Conservation (phyloP, 2,329 filamentous ascomycete genomes). For the Penicillium sp. region DNA sequence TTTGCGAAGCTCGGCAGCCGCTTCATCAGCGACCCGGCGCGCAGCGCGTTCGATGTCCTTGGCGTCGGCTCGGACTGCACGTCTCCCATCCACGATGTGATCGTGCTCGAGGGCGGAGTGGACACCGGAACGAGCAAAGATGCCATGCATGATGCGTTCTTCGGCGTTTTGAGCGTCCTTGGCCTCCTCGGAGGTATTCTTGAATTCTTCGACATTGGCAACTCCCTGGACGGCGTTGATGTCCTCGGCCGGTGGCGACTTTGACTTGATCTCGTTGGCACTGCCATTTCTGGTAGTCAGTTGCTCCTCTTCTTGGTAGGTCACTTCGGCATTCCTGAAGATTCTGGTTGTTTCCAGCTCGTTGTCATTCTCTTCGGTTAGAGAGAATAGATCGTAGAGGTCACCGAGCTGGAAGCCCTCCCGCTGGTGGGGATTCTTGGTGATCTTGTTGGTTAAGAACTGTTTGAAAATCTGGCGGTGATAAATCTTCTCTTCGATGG, state of each 20-base stretch:
- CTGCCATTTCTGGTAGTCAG: slow-evolving; percentile 1
- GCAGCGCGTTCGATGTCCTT: slow-evolving; percentile 80
- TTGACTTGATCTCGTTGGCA: not conserved
- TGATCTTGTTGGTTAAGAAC: slow-evolving; percentile 92
- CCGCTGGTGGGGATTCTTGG: slow-evolving; percentile 90
- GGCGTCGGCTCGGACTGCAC: slow-evolving; percentile 69
- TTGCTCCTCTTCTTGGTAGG: slow-evolving; percentile 49
- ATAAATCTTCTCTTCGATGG: slow-evolving; percentile 99
- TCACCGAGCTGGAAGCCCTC: slow-evolving; percentile 88
- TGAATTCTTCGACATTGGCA: slow-evolving; percentile 63
- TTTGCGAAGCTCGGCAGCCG: slow-evolving; percentile 71
- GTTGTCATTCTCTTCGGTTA: slow-evolving; percentile 65
- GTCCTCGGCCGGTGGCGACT: slow-evolving; percentile 37
- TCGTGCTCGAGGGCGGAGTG: slow-evolving; percentile 94
- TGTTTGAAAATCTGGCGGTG: slow-evolving; percentile 99
- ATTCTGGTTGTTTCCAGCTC: slow-evolving; percentile 80
- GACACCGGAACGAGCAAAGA: slow-evolving; percentile 81
- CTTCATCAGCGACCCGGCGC: slow-evolving; percentile 71
- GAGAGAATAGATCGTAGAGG: slow-evolving; percentile 84
- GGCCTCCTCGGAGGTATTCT: slow-evolving; percentile 47
- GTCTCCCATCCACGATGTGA: slow-evolving; percentile 76
- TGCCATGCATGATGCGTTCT: slow-evolving; percentile 78
- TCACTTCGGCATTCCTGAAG: slow-evolving; percentile 83
- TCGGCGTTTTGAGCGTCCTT: slow-evolving; percentile 49
- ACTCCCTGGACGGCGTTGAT: slow-evolving; percentile 60